Base-by-base conservation (phyloP, 2,329 filamentous ascomycete species). In the Penicillium sp. region DNA sequence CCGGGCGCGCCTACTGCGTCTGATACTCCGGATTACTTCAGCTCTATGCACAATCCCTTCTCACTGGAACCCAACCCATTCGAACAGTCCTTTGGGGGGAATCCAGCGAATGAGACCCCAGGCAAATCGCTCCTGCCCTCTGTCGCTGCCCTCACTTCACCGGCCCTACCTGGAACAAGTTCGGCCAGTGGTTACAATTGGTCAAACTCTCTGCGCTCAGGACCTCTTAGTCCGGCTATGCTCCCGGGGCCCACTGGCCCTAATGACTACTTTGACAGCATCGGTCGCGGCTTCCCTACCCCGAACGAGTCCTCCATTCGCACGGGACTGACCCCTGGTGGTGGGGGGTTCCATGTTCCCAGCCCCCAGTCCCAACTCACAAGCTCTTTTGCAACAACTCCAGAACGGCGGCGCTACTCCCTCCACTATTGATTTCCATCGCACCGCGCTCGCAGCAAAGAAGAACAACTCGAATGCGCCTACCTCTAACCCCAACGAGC, bases 311-410 rank as follows among this genome's bases (percentile, higher is more conserved):
- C 93, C 7, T 95, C 91, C 3, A 78, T 97, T 48, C 84, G 94
- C 57, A 94, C 91, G 56, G 94, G 94, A 53, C 77, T 97, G 62
- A 97, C 94, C 49, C 94, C 94, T 45, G 94, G 94, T 57, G 93
- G 93, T 62, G 91, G 92, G 71, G 71, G 93, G 92, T 65, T 96
- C 92, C 65, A 97, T 97, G 91, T 97, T 97, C 79, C 91, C 93
- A 53, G 90, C 88, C 51, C 88, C 91, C 2, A 96, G 89, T 70
- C 92, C 91, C 4, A 95, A 90, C 71, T 90, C 90, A 0, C 88
- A 91, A 76, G 88, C 89, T 47, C 76, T 97, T 7, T 90, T 92
- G 74, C 87, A 88, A 57, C 87, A 89, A 62, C 78, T 94, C 35
- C 86, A 90, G 61, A 89, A 84, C 68, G 90, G 90, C 61, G 89